Evolutionary conservation across 2,329 filamentous ascomycete species (phyloP).

Genomic region (Coniochaeta sp.): DNA sequence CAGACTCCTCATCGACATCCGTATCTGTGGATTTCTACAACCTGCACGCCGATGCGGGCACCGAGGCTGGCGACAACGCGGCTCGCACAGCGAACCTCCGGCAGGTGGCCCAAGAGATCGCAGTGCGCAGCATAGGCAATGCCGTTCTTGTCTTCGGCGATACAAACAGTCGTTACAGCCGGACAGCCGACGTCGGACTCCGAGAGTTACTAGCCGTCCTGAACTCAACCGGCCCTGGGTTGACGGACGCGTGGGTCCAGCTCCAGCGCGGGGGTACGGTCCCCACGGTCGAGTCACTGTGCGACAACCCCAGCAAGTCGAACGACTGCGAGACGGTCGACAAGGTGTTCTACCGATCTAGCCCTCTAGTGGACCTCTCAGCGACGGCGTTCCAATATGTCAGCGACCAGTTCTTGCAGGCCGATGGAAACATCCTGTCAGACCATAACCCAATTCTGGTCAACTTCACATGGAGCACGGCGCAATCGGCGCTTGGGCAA

Average conservation of each 20-base stretch:
- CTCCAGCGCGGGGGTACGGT: conserved; percentile 36
- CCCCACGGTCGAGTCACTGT: conserved; percentile 37
- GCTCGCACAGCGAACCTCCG: too few species aligned
- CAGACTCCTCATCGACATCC: too few species aligned
- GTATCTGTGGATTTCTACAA: too few species aligned
- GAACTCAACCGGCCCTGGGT: conserved; percentile 17
- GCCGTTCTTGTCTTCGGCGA: not conserved
- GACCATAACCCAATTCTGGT: conserved; percentile 23
- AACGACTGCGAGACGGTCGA: conserved; percentile 36
- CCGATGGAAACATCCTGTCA: conserved; percentile 38
- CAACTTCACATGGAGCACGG: too few species aligned
- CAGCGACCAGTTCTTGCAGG: conserved; percentile 41
- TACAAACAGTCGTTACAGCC: conserved; percentile 57
- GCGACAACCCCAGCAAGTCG: conserved; percentile 47
- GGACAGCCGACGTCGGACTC: conserved; percentile 40
- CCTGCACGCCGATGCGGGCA: too few species aligned
- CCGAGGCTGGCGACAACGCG: too few species aligned
- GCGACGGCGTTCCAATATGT: conserved; percentile 48
- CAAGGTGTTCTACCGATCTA: conserved; percentile 22
- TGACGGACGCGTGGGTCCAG: conserved; percentile 55
- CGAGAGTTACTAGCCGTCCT: conserved; percentile 8
- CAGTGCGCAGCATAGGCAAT: too few species aligned
- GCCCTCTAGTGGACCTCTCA: conserved; percentile 33
- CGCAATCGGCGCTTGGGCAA: too few species aligned
- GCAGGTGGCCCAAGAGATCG: too few species aligned